Percentiles rank a stretch among this genome's conserved stretches.
Conservation (phyloP, 768 basidiomycete species). For the Tricholoma sp. region DNA sequence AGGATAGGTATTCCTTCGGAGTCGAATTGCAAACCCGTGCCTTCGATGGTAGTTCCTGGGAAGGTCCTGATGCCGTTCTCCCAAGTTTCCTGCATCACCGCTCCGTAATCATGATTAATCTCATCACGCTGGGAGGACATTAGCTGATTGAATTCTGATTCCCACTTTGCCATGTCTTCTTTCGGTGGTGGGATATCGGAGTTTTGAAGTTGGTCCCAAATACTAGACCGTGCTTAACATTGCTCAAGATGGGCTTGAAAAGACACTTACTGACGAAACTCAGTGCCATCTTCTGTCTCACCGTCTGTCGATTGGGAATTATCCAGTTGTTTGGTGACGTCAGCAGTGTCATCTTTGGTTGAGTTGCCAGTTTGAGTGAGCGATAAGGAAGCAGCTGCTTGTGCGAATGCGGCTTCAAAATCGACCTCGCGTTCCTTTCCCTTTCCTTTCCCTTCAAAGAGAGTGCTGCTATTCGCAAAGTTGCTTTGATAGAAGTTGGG, state of each 20-base stretch:
- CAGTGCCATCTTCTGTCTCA: slow-evolving; percentile 22
- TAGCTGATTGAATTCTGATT: slow-evolving; percentile 75
- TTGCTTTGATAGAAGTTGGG: slow-evolving; percentile 28
- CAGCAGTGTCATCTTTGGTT: slow-evolving; percentile 51
- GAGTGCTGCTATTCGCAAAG: slow-evolving; percentile 14
- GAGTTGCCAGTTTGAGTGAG: slow-evolving; percentile 36
- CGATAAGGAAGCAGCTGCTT: slow-evolving; percentile 51
- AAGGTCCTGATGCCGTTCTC: slow-evolving; percentile 48
- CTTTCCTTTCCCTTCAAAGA: slow-evolving; percentile 53
- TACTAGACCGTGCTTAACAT: slow-evolving; percentile 29
- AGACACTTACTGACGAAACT: slow-evolving; percentile 50
- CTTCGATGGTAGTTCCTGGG: slow-evolving; percentile 25
- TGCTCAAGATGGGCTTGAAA: not conserved
- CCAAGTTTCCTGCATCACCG: slow-evolving; percentile 61
- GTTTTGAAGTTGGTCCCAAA: slow-evolving; percentile 58
- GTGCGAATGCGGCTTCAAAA: slow-evolving; percentile 83
- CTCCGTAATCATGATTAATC: slow-evolving; percentile 57
- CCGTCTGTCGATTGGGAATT: slow-evolving; percentile 25
- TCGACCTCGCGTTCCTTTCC: slow-evolving; percentile 75
- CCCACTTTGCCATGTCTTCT: slow-evolving; percentile 76
- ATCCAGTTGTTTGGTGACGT: slow-evolving; percentile 33
- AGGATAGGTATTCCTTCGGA: slow-evolving; percentile 75
- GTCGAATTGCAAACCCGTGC: slow-evolving; percentile 46
- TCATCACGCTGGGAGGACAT: slow-evolving; percentile 68
- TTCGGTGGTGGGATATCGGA: slow-evolving; percentile 51